Percentiles rank a stretch among this genome's conserved stretches.
Evolutionary conservation across 2,329 filamentous ascomycete species (phyloP).

Genomic region (Cladorrhinum sp.): DNA sequence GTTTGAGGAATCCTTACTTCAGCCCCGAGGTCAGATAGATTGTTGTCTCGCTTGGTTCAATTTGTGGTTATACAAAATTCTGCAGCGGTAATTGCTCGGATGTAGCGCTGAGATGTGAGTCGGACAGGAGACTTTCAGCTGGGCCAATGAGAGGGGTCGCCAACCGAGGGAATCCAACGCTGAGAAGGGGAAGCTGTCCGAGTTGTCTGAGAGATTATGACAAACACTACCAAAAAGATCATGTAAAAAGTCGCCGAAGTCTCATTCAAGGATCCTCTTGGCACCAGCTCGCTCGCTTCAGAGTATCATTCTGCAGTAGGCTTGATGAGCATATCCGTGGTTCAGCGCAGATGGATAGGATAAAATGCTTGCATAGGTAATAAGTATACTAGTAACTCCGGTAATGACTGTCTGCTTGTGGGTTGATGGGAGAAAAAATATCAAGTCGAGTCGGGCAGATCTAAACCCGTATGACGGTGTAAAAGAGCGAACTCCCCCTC

Average conservation of each 20-base stretch:
- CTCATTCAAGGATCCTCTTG: neutral
- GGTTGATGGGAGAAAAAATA: neutral
- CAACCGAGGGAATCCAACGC: neutral
- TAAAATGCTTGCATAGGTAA: neutral
- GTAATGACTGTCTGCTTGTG: neutral
- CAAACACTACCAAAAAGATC: neutral
- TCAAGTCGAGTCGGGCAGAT: too few species aligned
- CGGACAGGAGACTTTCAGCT: neutral
- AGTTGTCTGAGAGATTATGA: neutral
- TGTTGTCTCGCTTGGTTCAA: constrained; percentile 4
- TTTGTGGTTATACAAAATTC: neutral
- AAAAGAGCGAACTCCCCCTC: neutral
- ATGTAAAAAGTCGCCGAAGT: neutral
- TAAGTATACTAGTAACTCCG: neutral
- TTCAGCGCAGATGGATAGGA: neutral
- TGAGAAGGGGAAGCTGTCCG: neutral
- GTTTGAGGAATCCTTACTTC: neutral
- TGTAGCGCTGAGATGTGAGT: constrained; percentile 8
- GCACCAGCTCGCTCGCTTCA: neutral
- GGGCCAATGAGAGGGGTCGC: neutral
- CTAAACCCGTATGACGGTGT: too few species aligned
- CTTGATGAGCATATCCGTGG: neutral
- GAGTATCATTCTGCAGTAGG: neutral
- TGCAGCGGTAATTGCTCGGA: neutral
- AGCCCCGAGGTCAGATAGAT: neutral